Evolutionary conservation across 352 stramenopile genomes (phyloP), one percentile per base, ranked within the genome.

Genomic region (Phytophthora europaea): DNA sequence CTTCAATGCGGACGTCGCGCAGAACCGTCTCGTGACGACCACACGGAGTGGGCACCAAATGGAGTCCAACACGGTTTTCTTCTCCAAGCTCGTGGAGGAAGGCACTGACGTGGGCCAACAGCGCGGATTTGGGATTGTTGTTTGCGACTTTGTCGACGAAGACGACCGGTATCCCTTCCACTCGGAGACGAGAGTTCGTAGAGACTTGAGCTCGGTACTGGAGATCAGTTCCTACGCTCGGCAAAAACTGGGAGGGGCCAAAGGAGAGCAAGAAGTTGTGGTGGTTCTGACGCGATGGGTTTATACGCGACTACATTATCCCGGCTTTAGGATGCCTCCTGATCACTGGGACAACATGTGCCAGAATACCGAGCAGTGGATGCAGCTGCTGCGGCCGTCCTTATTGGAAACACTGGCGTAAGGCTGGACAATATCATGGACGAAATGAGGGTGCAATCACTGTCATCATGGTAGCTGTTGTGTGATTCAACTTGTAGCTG

Each of bases 11-110:
- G 67, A 76, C n/a, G 52, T 81, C 33, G 67, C 76, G 12, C 77
- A 85, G 58, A 70, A 80, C 48, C 80, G 80, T 0, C 50, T 84
- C n/a, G 67, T 87, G 31, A 57, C 70, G 16, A 74, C 69, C 0
- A 70, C 70, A 1, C 36, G 47, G 0, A 60, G 66, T 20, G 66
- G 67, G 6, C 34, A 72, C 1, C 16, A 51, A 13, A 69, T 83
- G 26, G 81, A 88, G 58, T 73, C 73, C n/a, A 84, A 84, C 47
- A 73, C 51, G 6, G 48, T 81, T 1, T 69, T 78, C 26, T 80
- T 79, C 43, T 79, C 75, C 8, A 58, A 72, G 48, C 75, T 63
- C 43, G 64, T 71, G 31, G 60, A 61, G 40, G 40, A 38, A 9
- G 62, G 45, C 1, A 31, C 56, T 10, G 53, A 62, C 4, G 13